These are phyloP conservation scores for Suillus spraguei DNA, from an alignment of 768 basidiomycete species.

Conservation along the genomic window DNA sequence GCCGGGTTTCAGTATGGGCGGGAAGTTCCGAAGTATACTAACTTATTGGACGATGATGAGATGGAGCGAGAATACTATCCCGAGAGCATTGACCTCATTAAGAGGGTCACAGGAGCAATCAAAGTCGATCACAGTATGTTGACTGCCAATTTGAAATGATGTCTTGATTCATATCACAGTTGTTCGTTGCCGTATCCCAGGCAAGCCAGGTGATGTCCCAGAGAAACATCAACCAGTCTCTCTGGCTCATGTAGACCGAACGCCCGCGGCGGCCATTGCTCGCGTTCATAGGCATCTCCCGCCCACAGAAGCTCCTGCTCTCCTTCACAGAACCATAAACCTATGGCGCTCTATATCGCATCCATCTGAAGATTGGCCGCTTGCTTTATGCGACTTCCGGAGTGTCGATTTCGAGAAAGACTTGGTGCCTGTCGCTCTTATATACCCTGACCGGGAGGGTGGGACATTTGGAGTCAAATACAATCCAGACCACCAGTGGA, in stretches of 20 bases:
- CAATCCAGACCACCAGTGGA: too few relatives aligned
- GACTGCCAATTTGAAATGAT: not conserved
- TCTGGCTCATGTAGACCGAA: constrained; percentile 50
- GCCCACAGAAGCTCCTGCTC: constrained; percentile 36
- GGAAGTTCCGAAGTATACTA: constrained; percentile 25
- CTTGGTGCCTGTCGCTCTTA: too few relatives aligned
- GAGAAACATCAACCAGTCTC: constrained; percentile 46
- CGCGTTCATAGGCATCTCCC: constrained; percentile 49
- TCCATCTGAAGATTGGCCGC: too few relatives aligned
- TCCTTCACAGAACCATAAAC: constrained; percentile 49
- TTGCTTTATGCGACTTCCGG: too few relatives aligned
- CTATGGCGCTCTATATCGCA: too few relatives aligned
- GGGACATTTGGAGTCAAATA: too few relatives aligned
- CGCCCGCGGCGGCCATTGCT: constrained; percentile 38
- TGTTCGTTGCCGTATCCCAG: constrained; percentile 44
- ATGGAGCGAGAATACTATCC: constrained; percentile 42
- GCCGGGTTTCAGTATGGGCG: constrained; percentile 38
- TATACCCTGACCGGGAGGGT: too few relatives aligned
- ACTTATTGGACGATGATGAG: constrained; percentile 38
- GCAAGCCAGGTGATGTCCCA: constrained; percentile 36
- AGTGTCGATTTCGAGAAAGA: too few relatives aligned
- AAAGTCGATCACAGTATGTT: constrained; percentile 41
- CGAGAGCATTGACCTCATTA: constrained; percentile 41
- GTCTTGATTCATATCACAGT: constrained; percentile 29
- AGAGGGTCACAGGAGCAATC: constrained; percentile 40